Percentiles rank a stretch among this genome's conserved stretches.
Conservation (phyloP, 2,329 filamentous ascomycete genomes). For the Penicillium psychrosexuale region DNA sequence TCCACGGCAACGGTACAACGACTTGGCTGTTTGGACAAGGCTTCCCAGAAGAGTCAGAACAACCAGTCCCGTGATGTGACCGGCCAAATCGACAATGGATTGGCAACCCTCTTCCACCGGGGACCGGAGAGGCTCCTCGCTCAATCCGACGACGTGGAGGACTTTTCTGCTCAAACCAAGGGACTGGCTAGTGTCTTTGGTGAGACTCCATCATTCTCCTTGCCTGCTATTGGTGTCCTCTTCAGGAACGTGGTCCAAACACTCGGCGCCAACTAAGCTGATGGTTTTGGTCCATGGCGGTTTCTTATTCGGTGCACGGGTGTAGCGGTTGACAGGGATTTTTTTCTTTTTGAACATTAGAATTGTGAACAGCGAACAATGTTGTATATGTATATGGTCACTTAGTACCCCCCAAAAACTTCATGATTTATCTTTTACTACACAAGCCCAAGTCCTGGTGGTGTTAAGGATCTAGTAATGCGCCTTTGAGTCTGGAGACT, state of each 20-base stretch:
- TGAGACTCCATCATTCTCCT: conserved; percentile 37
- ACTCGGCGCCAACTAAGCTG: conserved; percentile 20
- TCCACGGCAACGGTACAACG: conserved; percentile 68
- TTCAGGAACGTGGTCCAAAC: conserved; percentile 41
- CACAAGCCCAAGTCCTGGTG: neutral
- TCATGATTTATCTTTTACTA: conserved; percentile 5
- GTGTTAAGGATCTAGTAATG: neutral
- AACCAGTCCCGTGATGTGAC: conserved; percentile 22
- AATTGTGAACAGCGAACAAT: conserved; percentile 19
- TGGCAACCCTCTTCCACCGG: conserved; percentile 36
- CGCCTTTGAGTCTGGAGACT: neutral
- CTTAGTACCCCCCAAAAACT: neutral
- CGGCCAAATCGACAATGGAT: conserved; percentile 29
- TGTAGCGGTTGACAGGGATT: conserved; percentile 7
- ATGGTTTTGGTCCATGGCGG: neutral
- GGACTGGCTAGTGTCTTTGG: conserved; percentile 39
- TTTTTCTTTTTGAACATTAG: conserved; percentile 7
- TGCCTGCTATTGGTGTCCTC: conserved; percentile 37
- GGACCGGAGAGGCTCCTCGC: conserved; percentile 9
- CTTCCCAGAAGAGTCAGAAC: conserved; percentile 20
- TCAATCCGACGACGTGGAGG: conserved; percentile 11
- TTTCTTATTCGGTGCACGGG: conserved; percentile 7
- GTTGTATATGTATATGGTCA: conserved; percentile 11
- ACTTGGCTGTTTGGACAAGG: conserved; percentile 28
- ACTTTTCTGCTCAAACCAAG: conserved; percentile 23